These are phyloP conservation scores for Ogataea minuta DNA, from an alignment of 805 yeast species.

Conservation along the genomic window DNA sequence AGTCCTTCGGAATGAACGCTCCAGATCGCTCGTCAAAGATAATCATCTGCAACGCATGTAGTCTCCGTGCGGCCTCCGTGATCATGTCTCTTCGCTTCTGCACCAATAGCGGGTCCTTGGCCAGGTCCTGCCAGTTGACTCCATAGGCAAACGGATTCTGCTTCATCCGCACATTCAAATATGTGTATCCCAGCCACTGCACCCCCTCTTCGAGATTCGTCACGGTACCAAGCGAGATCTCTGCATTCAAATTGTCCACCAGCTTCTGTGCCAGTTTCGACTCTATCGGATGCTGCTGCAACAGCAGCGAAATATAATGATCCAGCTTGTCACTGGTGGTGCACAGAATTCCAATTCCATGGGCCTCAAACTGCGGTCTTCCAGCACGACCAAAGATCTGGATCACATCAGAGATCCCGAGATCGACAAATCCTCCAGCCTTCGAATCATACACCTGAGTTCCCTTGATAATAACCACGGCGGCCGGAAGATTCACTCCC, in stretches of 20 bases:
- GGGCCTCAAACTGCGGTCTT: slow-evolving; percentile 91
- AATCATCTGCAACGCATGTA: slow-evolving; percentile 91
- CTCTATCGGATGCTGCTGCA: slow-evolving; percentile 97
- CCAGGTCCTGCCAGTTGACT: slow-evolving; percentile 80
- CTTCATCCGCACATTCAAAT: slow-evolving; percentile 89
- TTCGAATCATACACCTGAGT: slow-evolving; percentile 94
- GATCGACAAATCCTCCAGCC: slow-evolving; percentile 89
- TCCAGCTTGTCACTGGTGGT: slow-evolving; percentile 80
- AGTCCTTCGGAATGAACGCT: slow-evolving; percentile 77
- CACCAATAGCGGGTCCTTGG: slow-evolving; percentile 77
- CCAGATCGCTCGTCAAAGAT: slow-evolving; percentile 83
- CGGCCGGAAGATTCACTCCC: slow-evolving; percentile 99
- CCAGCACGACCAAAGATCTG: slow-evolving; percentile 99
- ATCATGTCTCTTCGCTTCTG: slow-evolving; percentile 75
- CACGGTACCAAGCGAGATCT: slow-evolving; percentile 91
- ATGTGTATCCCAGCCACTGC: slow-evolving; percentile 97
- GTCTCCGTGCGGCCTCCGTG: slow-evolving; percentile 70
- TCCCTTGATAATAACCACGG: slow-evolving; percentile 94
- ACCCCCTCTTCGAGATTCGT: slow-evolving; percentile 93
- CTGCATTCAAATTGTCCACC: slow-evolving; percentile 94
- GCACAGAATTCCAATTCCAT: slow-evolving; percentile 89
- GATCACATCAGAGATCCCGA: slow-evolving; percentile 94
- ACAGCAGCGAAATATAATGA: slow-evolving; percentile 81
- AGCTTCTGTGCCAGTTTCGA: slow-evolving; percentile 73
- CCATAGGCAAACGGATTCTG: slow-evolving; percentile 93